Conservation (phyloP, 345 rosid species). For the Eucalyptus cloeziana region DNA sequence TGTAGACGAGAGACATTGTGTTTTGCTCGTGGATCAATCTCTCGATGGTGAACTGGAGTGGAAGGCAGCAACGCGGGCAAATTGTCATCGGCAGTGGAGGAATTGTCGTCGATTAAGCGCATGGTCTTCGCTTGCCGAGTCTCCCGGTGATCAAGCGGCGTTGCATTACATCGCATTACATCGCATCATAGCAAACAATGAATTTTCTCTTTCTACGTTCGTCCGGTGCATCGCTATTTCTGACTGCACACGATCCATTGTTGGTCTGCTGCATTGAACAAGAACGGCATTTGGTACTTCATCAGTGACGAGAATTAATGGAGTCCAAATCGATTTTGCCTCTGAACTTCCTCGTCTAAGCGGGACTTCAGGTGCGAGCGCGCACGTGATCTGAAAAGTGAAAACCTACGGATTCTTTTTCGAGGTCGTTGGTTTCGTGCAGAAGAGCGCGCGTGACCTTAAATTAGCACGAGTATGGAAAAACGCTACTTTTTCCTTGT, state of each 20-base stretch:
- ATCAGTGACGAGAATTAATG: too few species aligned
- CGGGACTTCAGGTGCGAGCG: neutral
- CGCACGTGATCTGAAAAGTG: neutral
- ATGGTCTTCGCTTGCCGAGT: neutral
- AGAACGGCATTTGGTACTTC: neutral
- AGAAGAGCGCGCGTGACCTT: neutral
- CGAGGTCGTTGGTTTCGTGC: neutral
- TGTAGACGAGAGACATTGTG: neutral
- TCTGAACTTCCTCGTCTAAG: neutral
- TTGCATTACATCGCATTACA: neutral
- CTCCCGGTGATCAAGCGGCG: neutral
- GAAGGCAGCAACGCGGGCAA: neutral
- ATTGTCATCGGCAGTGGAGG: neutral
- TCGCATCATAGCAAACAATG: neutral
- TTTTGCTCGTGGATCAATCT: neutral
- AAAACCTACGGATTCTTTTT: neutral
- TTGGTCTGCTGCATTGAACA: neutral
- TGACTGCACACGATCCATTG: neutral
- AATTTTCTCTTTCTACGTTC: neutral
- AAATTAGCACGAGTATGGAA: neutral
- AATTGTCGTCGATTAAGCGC: neutral
- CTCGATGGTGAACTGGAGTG: neutral
- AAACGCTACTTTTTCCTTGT: neutral
- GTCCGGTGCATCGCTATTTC: neutral
- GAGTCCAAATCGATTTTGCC: neutral